These are phyloP conservation scores for Russula sp. DNA, from an alignment of 768 basidiomycete genomes.

Conservation along the genomic window DNA sequence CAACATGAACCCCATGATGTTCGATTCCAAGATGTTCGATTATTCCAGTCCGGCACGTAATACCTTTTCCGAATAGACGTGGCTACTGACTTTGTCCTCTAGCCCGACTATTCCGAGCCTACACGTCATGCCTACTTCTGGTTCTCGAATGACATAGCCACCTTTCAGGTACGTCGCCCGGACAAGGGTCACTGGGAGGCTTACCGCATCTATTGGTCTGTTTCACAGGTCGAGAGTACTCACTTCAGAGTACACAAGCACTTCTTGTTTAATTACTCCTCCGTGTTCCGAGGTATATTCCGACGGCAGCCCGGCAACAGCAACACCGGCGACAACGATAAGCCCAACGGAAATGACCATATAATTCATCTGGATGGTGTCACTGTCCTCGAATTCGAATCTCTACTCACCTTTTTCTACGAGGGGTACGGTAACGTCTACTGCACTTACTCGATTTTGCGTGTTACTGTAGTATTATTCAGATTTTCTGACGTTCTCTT, in stretches of 20 bases:
- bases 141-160: background rate
- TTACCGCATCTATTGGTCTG: too few species aligned
- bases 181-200: background rate
- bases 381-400: constrained; percentile 9
- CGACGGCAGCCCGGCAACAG: background rate
- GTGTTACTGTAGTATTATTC: background rate
- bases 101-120: constrained; percentile 3
- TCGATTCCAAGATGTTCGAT: background rate
- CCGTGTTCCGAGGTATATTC: background rate
- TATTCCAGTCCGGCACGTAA: too few species aligned
- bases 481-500: background rate
- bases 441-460: background rate
- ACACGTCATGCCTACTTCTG: background rate
- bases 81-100: background rate
- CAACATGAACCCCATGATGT: background rate
- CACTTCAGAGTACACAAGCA: constrained; percentile 12
- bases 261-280: constrained; percentile 3
- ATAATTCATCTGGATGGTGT: background rate
- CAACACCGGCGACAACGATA: background rate
- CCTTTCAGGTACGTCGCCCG: background rate
- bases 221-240: background rate
- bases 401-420: constrained; percentile 11
- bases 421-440: constrained; percentile 1
- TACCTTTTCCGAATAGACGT: background rate
- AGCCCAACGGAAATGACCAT: background rate